Conservation (phyloP, 129 eudicot species). For the Saussurea involucrata region DNA sequence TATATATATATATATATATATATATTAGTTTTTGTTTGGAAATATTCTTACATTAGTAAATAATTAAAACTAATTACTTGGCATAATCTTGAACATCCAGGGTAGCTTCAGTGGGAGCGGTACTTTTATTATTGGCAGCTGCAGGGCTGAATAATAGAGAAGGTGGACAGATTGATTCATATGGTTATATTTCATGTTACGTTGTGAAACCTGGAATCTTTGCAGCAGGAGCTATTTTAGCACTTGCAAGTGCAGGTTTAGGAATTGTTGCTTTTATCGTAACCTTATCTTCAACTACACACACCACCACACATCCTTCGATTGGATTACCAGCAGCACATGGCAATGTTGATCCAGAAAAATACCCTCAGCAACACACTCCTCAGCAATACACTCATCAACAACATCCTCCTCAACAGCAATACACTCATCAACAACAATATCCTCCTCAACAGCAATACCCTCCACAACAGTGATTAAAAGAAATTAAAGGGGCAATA, state of each 20-base stretch:
- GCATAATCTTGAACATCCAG: conserved; percentile 4
- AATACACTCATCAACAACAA: background rate
- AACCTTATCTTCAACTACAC: conserved; percentile 12
- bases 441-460: conserved; percentile 13
- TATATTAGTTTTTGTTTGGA: background rate
- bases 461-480: background rate
- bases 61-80: background rate
- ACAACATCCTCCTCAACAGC: conserved; percentile 8
- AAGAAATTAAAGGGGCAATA: background rate
- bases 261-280: conserved; percentile 14
- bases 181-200: conserved; percentile 20
- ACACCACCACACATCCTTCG: background rate
- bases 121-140: conserved; percentile 18
- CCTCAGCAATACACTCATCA: background rate
- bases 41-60: background rate
- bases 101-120: conserved; percentile 26
- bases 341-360: conserved; percentile 15
- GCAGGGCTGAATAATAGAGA: conserved; percentile 14
- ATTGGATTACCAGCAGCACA: background rate
- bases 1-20: no score
- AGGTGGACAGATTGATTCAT: conserved; percentile 8
- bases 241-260: conserved; percentile 23
- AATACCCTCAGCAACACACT: conserved; percentile 11
- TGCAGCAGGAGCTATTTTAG: conserved; percentile 36
- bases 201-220: conserved; percentile 33